Percentiles rank a stretch among this genome's conserved stretches.
phyloP scores from a whole-genome alignment of 2,329 filamentous ascomycete genomes.

The Phyllachora maydis region DNA sequence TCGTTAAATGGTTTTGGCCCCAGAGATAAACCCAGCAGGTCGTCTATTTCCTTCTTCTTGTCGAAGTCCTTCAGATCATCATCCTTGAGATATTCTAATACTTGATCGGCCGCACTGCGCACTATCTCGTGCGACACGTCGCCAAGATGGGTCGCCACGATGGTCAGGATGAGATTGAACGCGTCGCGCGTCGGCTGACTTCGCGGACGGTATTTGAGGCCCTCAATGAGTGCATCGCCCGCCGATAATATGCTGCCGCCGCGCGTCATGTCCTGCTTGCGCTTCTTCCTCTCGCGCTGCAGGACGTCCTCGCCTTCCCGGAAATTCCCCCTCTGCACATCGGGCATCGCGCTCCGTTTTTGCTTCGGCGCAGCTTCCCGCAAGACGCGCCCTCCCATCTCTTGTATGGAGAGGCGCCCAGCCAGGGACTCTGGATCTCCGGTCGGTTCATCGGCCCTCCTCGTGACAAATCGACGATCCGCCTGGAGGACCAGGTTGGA shows the following conservation, averaged over 20 bases:
- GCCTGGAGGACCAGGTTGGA: constrained; percentile 99
- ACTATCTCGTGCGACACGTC: constrained; percentile 87
- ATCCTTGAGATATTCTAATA: constrained; percentile 82
- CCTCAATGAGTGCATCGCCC: constrained; percentile 73
- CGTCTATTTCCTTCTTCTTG: constrained; percentile 94
- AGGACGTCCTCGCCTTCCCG: constrained; percentile 70
- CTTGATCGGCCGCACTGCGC: constrained; percentile 80
- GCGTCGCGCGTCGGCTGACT: constrained; percentile 82
- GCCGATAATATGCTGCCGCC: constrained; percentile 65
- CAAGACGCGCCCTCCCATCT: constrained; percentile 78
- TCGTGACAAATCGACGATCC: constrained; percentile 85
- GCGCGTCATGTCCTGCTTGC: constrained; percentile 54
- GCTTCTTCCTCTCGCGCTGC: constrained; percentile 67
- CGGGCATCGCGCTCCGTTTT: constrained; percentile 44
- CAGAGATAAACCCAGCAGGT: constrained; percentile 68
- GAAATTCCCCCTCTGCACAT: constrained; percentile 54
- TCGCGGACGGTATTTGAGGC: constrained; percentile 75
- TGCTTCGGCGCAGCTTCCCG: constrained; percentile 64
- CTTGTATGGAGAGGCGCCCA: constrained; percentile 75
- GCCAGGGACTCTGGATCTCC: constrained; percentile 95
- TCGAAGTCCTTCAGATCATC: constrained; percentile 93
- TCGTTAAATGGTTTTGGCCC: constrained; percentile 90
- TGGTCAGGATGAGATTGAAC: constrained; percentile 84
- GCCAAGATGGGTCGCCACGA: constrained; percentile 71
- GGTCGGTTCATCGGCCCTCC: constrained; percentile 83